phyloP scores from a whole-genome alignment of 2,329 filamentous ascomycete genomes.

The Penicillium sp. region DNA sequence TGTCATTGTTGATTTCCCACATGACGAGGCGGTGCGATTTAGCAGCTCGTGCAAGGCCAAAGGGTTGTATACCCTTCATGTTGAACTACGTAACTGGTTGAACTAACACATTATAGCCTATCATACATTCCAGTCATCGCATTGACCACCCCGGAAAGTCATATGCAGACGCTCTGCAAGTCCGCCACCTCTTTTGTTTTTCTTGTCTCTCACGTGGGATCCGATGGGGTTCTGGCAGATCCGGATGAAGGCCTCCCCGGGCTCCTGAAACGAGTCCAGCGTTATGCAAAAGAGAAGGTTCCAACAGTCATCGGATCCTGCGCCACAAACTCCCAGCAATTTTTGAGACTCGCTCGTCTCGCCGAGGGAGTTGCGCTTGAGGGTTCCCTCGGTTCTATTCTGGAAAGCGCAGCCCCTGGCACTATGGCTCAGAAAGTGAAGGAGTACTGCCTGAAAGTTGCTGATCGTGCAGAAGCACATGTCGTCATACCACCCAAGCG shows the following conservation, averaged over 20 bases:
- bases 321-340: slow-evolving; percentile 90
- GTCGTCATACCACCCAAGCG: slow-evolving; percentile 52
- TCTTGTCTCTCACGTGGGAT: slow-evolving; percentile 91
- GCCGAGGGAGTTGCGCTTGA: slow-evolving; percentile 94
- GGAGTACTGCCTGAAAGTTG: slow-evolving; percentile 77
- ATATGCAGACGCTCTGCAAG: slow-evolving; percentile 89
- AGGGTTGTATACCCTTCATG: slow-evolving; percentile 50
- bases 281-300: slow-evolving; percentile 75
- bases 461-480: slow-evolving; percentile 47
- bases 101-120: slow-evolving; percentile 54
- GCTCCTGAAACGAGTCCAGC: slow-evolving; percentile 78
- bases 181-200: slow-evolving; percentile 98
- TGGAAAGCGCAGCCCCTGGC: slow-evolving; percentile 66
- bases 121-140: slow-evolving; percentile 94
- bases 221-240: slow-evolving; percentile 83
- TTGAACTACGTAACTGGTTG: too few species aligned
- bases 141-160: slow-evolving; percentile 81
- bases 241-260: slow-evolving; percentile 76
- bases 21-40: slow-evolving; percentile 58
- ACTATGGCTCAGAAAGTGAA: slow-evolving; percentile 69
- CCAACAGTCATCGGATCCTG: slow-evolving; percentile 91
- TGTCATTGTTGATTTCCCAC: slow-evolving; percentile 18
- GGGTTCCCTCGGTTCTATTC: slow-evolving; percentile 81
- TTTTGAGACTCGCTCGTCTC: slow-evolving; percentile 74
- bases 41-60: slow-evolving; percentile 76